Conservation (phyloP, 1,139 yeast genomes). For the Chernovozyma aurita region DNA sequence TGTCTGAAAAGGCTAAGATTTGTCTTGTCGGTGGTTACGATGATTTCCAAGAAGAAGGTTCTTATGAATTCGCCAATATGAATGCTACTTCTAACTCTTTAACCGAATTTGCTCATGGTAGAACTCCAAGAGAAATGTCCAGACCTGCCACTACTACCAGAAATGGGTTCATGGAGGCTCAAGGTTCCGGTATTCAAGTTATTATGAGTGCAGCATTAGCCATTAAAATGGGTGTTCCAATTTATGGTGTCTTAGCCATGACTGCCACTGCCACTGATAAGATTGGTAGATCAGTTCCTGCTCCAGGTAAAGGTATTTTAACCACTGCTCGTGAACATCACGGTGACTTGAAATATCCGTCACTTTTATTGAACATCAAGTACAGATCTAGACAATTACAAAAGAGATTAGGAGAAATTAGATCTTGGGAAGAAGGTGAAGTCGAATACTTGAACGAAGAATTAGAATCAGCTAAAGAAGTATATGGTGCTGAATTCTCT, state of each 20-base stretch:
- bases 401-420: conserved; percentile 72
- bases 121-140: conserved; percentile 98
- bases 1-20: conserved; percentile 90
- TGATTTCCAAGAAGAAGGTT: conserved; percentile 99
- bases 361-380: conserved; percentile 80
- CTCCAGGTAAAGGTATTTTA: conserved; percentile 99
- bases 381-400: conserved; percentile 92
- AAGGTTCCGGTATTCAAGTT: conserved; percentile 98
- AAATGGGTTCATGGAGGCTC: conserved; percentile 98
- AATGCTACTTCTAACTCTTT: conserved; percentile 91
- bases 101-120: conserved; percentile 88
- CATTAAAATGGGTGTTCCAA: conserved; percentile 97
- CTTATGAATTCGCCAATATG: conserved; percentile 97
- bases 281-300: conserved; percentile 98
- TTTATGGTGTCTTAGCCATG: conserved; percentile 90
- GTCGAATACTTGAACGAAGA: conserved; percentile 48
- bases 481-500: conserved; percentile 53
- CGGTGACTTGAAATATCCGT: conserved; percentile 74
- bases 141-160: conserved; percentile 96
- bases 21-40: conserved; percentile 98
- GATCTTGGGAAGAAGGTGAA: conserved; percentile 83
- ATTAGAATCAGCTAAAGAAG: conserved; percentile 59
- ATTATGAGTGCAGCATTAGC: conserved; percentile 95
- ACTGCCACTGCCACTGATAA: conserved; percentile 97
- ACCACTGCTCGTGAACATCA: conserved; percentile 96